Evolutionary conservation across 805 yeast species (phyloP), one percentile per base, ranked within the genome.

Genomic region (Kluyveromyces dobzhanskii): DNA sequence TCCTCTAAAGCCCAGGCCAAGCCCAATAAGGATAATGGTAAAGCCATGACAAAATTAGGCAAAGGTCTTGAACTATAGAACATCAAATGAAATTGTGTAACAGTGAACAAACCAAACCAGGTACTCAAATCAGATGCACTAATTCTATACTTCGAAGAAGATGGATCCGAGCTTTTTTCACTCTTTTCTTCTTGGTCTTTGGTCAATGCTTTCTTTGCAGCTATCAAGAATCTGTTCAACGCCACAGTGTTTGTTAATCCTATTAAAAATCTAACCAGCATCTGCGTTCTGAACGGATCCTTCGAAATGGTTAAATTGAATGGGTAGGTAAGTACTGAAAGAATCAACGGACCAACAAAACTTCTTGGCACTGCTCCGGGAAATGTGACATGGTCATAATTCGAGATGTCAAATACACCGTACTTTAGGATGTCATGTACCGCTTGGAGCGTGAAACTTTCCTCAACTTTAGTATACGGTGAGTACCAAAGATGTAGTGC

Each of bases 351-450:
- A 2, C 95, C 94, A 10, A 85, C 53, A 51, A 87, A 88, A 0
- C 95, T 75, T 39, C 97, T 69, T 21, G 94, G 95, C 6, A 90
- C 95, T 2, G 69, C 88, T 2, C 97, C 97, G 0, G 96, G 94
- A 56, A 85, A 90, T 38, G 67, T 59, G 6, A 67, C 45, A 56
- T 90, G 97, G 54, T 90, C 97, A 54, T 71, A 90, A 35, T 64
- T 44, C 1, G 61, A 44, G 1, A 71, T 12, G 43, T 61, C 61
- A 17, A 42, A 46, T 3, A 56, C 25, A 5, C 95, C 96, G 54
- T 76, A 70, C 45, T 72, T 70, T 36, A 85, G 46, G 31, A 87
- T 67, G 51, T 90, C 97, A 54, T 88, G 87, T 30, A 85, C 67
- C 0, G 97, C 97, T 52, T 90, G 97, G 32, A 85, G 66, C 49